Base-by-base conservation (phyloP, 2,329 filamentous ascomycete species). In the Aspergillus ochraceus region DNA sequence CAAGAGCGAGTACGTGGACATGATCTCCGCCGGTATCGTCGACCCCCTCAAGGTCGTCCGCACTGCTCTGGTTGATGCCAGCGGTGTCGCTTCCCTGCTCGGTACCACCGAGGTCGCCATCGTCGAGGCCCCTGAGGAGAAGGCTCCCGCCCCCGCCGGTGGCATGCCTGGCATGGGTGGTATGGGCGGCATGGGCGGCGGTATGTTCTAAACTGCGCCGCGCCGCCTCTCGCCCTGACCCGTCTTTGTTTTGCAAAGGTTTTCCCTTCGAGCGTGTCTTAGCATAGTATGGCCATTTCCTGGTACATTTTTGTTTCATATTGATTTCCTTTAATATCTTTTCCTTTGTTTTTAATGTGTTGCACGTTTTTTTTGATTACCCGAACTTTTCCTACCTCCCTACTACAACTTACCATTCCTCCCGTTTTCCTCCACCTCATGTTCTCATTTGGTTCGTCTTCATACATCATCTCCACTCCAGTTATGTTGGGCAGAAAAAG, bases 21-120 rank as follows among this genome's bases (percentile, higher is more conserved):
- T 99, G 95, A 97, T 99, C 75, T 79, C 86, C 64, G 87, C 92
- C 68, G 95, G 95, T 90, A 99, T 99, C 79, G 90, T 99, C 61
- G 95, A 99, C 78, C 95, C 95, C 66, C 90, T 99, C 86, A 99
- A 99, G 90, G 95, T 99, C 70, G 95, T 99, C 75, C 92, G 95
- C 73, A 99, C 95, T 65, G 94, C 92, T 74, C 89, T 99, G 60
- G 86, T 93, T 73, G 95, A 99, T 72, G 95, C 95, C 70, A 94
- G 90, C 74, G 95, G 95, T 81, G 95, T 99, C 71, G 95, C 95
- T 56, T 98, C 94, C 56, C 88, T 99, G 62, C 90, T 99, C 63
- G 95, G 95, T 76, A 99, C 95, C 67, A 99, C 95, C 62, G 95
- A 99, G 83, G 95, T 98, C 59, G 93, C 95, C 68, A 97, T 99